These are phyloP conservation scores for Pelargonium australe DNA, from an alignment of 441 rosid species.

Conservation along the genomic window DNA sequence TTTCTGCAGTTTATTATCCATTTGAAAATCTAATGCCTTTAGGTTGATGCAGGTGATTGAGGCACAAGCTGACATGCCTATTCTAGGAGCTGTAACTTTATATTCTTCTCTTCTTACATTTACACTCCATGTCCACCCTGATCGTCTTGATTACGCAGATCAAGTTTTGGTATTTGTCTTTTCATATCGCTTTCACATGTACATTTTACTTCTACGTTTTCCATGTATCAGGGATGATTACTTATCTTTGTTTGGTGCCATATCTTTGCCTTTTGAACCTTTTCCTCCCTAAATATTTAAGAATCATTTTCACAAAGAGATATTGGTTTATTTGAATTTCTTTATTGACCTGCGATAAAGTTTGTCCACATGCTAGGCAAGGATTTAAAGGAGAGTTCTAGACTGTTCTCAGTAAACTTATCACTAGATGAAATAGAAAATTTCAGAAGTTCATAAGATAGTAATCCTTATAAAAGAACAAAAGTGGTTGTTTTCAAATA, in stretches of 20 bases:
- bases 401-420: not conserved
- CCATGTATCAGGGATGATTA: not conserved
- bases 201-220: conserved; percentile 1
- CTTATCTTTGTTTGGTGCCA: conserved; percentile 4
- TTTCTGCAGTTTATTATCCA: not conserved
- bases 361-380: not conserved
- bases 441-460: not conserved
- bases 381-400: not conserved
- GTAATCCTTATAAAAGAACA: not conserved
- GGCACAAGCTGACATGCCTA: conserved; percentile 91
- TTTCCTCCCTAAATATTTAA: not conserved
- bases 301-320: not conserved
- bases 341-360: no score
- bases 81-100: conserved; percentile 81
- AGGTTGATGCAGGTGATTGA: conserved; percentile 74
- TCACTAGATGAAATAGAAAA: not conserved
- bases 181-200: conserved; percentile 14
- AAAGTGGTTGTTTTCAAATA: not conserved
- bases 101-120: conserved; percentile 96
- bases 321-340: not conserved
- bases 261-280: conserved; percentile 13
- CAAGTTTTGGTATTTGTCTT: conserved; percentile 79
- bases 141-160: conserved; percentile 95
- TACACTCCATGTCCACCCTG: conserved; percentile 96
- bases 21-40: conserved; percentile 8